Conservation (phyloP, 176 grass and related monocot genomes). For the Poa pratensis region DNA sequence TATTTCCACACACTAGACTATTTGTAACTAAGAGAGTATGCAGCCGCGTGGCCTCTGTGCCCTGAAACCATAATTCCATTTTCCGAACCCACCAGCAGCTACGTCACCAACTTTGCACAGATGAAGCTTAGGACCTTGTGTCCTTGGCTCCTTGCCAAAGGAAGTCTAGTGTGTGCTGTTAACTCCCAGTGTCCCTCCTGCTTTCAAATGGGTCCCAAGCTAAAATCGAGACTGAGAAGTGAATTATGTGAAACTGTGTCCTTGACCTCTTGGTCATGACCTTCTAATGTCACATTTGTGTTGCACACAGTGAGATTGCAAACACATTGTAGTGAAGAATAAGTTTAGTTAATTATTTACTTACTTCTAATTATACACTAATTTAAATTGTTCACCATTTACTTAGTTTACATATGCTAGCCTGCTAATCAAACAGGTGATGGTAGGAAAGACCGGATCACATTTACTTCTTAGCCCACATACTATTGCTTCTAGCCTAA, state of each 20-base stretch:
- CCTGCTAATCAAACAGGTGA: not conserved
- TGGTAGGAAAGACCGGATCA: conserved; percentile 8
- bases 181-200: not conserved
- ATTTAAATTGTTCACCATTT: conserved; percentile 4
- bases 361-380: not conserved
- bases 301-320: not conserved
- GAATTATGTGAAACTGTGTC: not conserved
- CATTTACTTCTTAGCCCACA: not conserved
- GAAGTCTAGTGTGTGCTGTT: not conserved
- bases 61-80: not conserved
- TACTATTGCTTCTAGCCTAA: conserved; percentile 14
- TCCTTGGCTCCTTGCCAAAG: not conserved
- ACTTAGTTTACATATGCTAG: not conserved
- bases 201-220: not conserved
- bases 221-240: not conserved
- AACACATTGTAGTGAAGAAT: not conserved
- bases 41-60: not conserved
- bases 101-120: not conserved
- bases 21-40: not conserved
- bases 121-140: not conserved
- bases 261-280: not conserved
- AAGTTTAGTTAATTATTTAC: not conserved
- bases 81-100: not conserved
- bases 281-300: conserved; percentile 6
- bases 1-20: too few species aligned